Conservation (phyloP, 768 basidiomycete species). For the Tremella yokohamensis region DNA sequence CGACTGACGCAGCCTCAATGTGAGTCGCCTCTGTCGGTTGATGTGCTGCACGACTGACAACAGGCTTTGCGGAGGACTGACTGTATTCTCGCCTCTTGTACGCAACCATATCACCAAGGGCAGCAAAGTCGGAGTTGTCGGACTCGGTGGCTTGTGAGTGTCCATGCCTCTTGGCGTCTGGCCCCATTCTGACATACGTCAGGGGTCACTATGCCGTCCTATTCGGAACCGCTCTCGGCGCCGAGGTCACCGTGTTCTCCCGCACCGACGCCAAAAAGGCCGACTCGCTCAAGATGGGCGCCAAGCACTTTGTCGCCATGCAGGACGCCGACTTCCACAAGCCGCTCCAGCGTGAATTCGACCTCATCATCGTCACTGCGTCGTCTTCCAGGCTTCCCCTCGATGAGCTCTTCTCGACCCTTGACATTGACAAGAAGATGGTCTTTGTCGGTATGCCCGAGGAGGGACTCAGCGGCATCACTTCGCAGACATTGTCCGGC, state of each 20-base stretch:
- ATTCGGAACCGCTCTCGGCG: conserved; percentile 60
- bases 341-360: conserved; percentile 49
- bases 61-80: conserved; percentile 61
- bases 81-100: conserved; percentile 62
- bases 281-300: conserved; percentile 58
- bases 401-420: conserved; percentile 59
- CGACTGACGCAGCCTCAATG: conserved; percentile 62
- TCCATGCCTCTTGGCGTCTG: no score
- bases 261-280: conserved; percentile 60
- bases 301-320: conserved; percentile 57
- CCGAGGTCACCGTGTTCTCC: conserved; percentile 62
- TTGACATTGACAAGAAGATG: conserved; percentile 58
- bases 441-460: conserved; percentile 62
- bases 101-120: conserved; percentile 60
- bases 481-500: conserved; percentile 51
- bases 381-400: conserved; percentile 55
- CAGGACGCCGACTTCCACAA: conserved; percentile 37
- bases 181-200: no score
- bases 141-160: conserved; percentile 60
- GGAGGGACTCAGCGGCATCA: conserved; percentile 52
- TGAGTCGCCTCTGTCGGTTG: conserved; percentile 20
- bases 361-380: conserved; percentile 54
- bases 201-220: conserved; percentile 51
- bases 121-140: conserved; percentile 64
- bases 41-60: not conserved